Percentiles rank a stretch among this genome's conserved stretches.
phyloP scores from a whole-genome alignment of 352 stramenopile genomes.

The Globisporangium emineosum region DNA sequence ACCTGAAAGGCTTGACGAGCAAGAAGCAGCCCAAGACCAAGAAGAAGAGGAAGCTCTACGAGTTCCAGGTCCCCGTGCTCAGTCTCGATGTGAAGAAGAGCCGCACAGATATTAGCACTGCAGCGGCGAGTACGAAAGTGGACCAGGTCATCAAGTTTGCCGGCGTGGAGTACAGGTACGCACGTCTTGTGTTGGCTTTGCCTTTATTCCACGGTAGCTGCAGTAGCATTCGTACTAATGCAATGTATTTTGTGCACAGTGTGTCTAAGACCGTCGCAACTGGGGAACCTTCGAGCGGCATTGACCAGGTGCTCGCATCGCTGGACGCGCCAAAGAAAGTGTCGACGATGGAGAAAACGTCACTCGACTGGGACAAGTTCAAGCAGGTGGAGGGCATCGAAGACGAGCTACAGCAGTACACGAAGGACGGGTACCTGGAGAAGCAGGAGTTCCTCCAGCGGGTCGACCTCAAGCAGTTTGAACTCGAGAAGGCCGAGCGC shows the following conservation, averaged over 20 bases:
- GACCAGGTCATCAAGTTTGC: conserved; percentile 83
- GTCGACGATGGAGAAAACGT: conserved; percentile 94
- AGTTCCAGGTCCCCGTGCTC: conserved; percentile 71
- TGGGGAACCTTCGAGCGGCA: conserved; percentile 19
- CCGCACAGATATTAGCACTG: conserved; percentile 38
- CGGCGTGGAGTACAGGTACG: conserved; percentile 75
- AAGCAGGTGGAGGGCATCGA: conserved; percentile 91
- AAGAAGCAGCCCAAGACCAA: conserved; percentile 39
- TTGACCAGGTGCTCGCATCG: conserved; percentile 87
- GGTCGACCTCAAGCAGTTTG: conserved; percentile 86
- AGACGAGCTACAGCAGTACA: conserved; percentile 91
- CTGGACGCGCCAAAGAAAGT: conserved; percentile 90
- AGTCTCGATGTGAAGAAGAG: conserved; percentile 63
- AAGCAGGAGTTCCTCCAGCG: conserved; percentile 95
- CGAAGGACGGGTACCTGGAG: conserved; percentile 93
- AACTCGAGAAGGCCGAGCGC: conserved; percentile 86
- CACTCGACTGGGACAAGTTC: conserved; percentile 94
- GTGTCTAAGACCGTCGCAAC: conserved; percentile 20
- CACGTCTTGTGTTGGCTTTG: too few species aligned
- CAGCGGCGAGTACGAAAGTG: conserved; percentile 28
- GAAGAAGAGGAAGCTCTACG: conserved; percentile 63
- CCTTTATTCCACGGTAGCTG: too few species aligned
- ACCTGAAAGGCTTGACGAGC: conserved; percentile 51
- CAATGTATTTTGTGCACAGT: conserved; percentile 10
- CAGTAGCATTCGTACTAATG: too few species aligned